Evolutionary conservation across 176 grass and related monocot genomes (phyloP).

Genomic region (Avena insularis): DNA sequence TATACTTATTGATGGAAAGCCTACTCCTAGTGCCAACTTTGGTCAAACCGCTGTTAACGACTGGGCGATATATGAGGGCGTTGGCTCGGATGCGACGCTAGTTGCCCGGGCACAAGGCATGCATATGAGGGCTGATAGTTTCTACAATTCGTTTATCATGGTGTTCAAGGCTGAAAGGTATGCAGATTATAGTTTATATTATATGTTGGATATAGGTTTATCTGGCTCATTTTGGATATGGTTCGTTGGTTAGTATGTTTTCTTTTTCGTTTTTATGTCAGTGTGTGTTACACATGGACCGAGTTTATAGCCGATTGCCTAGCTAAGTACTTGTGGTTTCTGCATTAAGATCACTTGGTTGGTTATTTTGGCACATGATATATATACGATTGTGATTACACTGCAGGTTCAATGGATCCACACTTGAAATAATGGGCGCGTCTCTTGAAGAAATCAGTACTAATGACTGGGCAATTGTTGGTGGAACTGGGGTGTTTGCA

Average conservation of each 20-base stretch:
- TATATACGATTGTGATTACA: not conserved
- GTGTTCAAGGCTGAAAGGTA: not conserved
- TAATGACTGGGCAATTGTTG: not conserved
- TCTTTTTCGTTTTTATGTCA: too few relatives aligned
- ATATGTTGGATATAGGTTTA: not conserved
- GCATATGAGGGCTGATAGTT: not conserved
- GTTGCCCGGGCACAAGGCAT: not conserved
- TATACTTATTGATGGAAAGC: not conserved
- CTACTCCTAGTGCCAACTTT: not conserved
- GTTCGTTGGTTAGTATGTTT: too few relatives aligned
- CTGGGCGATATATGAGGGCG: not conserved
- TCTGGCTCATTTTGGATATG: too few relatives aligned
- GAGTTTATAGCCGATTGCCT: too few relatives aligned
- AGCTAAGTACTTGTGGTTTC: too few relatives aligned
- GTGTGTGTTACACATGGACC: too few relatives aligned
- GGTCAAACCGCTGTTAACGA: conserved; percentile 14
- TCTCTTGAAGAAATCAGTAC: too few relatives aligned
- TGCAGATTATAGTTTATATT: too few relatives aligned
- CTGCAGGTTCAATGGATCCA: not conserved
- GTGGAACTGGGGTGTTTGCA: not conserved
- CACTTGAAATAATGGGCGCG: not conserved
- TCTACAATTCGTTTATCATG: not conserved
- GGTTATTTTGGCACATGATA: not conserved
- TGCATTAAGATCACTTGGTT: not conserved
- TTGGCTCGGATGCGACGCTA: not conserved